A percentile compares a stretch with the other conserved stretches of the same genome.
Evolutionary conservation across 192 early-diverging fungal genomes (phyloP).

Genomic region (Piromyces sp.): DNA sequence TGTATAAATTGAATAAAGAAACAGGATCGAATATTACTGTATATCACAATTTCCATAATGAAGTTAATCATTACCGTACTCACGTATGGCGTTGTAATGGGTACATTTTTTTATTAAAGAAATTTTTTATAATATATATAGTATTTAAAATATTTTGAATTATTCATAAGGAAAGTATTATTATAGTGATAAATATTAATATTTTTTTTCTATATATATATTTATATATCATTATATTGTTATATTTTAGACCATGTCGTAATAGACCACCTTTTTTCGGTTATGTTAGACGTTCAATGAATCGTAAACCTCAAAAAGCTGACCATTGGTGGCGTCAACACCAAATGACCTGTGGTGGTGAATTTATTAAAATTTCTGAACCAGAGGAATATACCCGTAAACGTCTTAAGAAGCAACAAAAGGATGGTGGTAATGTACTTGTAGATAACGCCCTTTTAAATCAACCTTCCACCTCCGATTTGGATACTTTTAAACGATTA

Average conservation of each 20-base stretch:
- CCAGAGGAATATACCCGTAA: slow-evolving; percentile 11
- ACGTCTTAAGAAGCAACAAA: not conserved
- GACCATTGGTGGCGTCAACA: slow-evolving; percentile 46
- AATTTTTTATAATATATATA: no score
- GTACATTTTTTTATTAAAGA: no score
- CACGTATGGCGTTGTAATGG: slow-evolving; percentile 49
- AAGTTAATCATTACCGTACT: slow-evolving; percentile 41
- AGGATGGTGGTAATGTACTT: not conserved
- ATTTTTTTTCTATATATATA: no score
- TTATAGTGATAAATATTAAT: no score
- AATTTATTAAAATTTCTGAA: slow-evolving; percentile 35
- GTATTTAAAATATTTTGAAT: no score
- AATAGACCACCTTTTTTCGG: slow-evolving; percentile 37
- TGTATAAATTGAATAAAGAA: slow-evolving; percentile 27
- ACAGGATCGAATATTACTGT: slow-evolving; percentile 38
- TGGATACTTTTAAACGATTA: not conserved
- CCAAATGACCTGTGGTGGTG: slow-evolving; percentile 41
- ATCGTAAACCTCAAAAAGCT: slow-evolving; percentile 47
- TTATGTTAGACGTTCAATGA: slow-evolving; percentile 37
- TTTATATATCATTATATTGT: no score
- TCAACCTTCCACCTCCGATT: not conserved
- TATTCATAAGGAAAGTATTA: no score
- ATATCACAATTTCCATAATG: slow-evolving; percentile 50
- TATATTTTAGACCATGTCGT: slow-evolving; percentile 18
- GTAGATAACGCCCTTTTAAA: not conserved